Evolutionary conservation across 495 filamentous ascomycete species (phyloP), one percentile per base, ranked within the genome.

Genomic region (Thozetella sp.): DNA sequence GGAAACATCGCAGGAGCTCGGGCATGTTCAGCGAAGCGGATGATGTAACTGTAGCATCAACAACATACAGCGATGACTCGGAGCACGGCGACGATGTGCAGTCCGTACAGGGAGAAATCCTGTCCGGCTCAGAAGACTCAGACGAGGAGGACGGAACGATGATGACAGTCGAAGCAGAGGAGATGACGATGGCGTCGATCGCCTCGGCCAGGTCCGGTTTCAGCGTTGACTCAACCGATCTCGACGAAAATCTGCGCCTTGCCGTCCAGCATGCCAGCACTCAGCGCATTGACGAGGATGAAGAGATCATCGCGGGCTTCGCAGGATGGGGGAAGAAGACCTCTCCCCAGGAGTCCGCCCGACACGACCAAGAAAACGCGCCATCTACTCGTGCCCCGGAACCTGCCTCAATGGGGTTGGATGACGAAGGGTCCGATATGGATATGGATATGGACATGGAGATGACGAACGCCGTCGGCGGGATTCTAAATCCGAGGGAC

Each of bases 191-290:
- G 46, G 83, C 83, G 23, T 90, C 90, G 4, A 72, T 78, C 52
- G 82, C 73, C 10, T 88, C 87, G 34, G 76, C 78, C 23, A 79
- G 80, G 25, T 88, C 88, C 12, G 70, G 68, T 52, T 82, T 80
- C n/a, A 84, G 78, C 45, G 86, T 81, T 17, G 86, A 84, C 1
- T 88, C 88, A 2, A 92, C 83, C 56, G 85, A 85, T 24, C 73
- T 97, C 12, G 92, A 97, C 55, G 85, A 90, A 53, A 88, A 87
- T 37, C 76, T 97, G n/a, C 83, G 87, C 51, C 84, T 89, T 60
- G 93, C 93, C 2, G 85, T 91, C 9, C 83, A 82, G 51, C 83
- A 86, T 67, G 92, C 93, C 25, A 90, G 86, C 43, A 77, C 91
- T 12, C 79, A 90, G 57, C 84, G 83, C 2, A 83, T 90, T 72